Evolutionary conservation across 208 protist genomes (phyloP).

Genomic region (Angomonas deanei): DNA sequence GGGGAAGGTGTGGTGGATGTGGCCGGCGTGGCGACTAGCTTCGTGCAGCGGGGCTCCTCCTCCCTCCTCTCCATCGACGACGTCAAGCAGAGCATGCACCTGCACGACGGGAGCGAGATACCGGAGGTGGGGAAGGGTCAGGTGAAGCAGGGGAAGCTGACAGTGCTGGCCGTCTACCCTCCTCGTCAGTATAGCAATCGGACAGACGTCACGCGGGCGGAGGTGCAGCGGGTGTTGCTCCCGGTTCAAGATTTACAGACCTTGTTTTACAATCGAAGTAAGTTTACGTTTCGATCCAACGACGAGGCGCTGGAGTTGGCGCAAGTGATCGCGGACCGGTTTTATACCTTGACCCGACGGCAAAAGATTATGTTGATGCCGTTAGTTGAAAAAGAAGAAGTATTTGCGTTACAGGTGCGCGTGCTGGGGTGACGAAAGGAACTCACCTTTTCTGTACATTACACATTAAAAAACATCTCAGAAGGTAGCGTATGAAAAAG

Average conservation of each 20-base stretch:
- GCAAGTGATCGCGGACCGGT: conserved; percentile 43
- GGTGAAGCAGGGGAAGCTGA: conserved; percentile 42
- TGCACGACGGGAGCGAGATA: conserved; percentile 74
- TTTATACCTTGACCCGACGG: conserved; percentile 1
- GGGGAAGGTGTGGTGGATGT: conserved; percentile 59
- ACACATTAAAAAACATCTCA: no score
- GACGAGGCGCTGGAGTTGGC: conserved; percentile 53
- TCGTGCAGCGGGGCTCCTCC: conserved; percentile 37
- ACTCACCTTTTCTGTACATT: no score
- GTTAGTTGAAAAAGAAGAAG: background rate
- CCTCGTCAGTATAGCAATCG: background rate
- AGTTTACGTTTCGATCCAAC: conserved; percentile 39
- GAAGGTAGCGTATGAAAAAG: no score
- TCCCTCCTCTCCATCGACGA: conserved; percentile 40
- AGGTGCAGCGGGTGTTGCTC: background rate
- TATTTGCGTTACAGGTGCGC: background rate
- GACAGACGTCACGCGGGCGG: background rate
- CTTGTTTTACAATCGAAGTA: background rate
- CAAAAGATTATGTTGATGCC: background rate
- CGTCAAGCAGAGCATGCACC: conserved; percentile 70
- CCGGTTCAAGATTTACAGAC: background rate
- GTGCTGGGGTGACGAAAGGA: no score
- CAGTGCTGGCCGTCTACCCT: conserved; percentile 38
- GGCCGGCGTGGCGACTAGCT: conserved; percentile 66
- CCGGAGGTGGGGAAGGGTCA: conserved; percentile 61